These are phyloP conservation scores for Aureobasidium pullulans DNA, from an alignment of 2,329 filamentous ascomycete genomes.

Conservation along the genomic window DNA sequence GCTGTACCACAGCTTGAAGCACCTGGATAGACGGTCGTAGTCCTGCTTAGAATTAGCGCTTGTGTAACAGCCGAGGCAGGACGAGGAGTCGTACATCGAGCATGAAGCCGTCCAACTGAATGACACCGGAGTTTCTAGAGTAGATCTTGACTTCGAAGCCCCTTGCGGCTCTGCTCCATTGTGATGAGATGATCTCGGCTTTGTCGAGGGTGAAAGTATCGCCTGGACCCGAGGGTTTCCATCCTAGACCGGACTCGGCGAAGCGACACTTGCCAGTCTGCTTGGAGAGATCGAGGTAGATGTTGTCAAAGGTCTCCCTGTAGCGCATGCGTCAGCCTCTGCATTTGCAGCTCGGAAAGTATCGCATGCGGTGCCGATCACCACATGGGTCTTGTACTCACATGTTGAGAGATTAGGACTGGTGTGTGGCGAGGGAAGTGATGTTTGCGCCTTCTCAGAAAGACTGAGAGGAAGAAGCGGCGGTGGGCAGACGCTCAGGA, in stretches of 20 bases:
- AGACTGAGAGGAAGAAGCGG: not conserved
- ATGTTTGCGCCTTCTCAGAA: not conserved
- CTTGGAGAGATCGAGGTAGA: constrained; percentile 92
- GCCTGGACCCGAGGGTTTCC: constrained; percentile 81
- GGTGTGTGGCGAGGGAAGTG: not conserved
- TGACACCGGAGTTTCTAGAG: constrained; percentile 72
- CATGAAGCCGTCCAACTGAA: constrained; percentile 91
- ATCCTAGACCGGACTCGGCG: constrained; percentile 87
- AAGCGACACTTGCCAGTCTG: constrained; percentile 89
- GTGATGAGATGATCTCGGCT: constrained; percentile 74
- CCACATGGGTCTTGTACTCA: not conserved
- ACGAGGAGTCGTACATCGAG: constrained; percentile 54
- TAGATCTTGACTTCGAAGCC: constrained; percentile 92
- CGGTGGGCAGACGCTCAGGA: not conserved
- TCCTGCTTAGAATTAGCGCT: constrained; percentile 48
- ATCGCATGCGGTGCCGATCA: not conserved
- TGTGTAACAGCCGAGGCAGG: no score
- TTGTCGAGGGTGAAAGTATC: constrained; percentile 91
- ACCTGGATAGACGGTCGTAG: constrained; percentile 79
- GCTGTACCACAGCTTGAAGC: constrained; percentile 98
- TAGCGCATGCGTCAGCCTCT: constrained; percentile 6
- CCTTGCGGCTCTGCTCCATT: constrained; percentile 90
- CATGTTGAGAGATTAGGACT: not conserved
- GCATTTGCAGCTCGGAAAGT: not conserved
- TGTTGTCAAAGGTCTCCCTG: constrained; percentile 93